Evolutionary conservation across 2,329 filamentous ascomycete genomes (phyloP), one percentile per base, ranked within the genome.

Genomic region (Fusarium brachygibbosum): DNA sequence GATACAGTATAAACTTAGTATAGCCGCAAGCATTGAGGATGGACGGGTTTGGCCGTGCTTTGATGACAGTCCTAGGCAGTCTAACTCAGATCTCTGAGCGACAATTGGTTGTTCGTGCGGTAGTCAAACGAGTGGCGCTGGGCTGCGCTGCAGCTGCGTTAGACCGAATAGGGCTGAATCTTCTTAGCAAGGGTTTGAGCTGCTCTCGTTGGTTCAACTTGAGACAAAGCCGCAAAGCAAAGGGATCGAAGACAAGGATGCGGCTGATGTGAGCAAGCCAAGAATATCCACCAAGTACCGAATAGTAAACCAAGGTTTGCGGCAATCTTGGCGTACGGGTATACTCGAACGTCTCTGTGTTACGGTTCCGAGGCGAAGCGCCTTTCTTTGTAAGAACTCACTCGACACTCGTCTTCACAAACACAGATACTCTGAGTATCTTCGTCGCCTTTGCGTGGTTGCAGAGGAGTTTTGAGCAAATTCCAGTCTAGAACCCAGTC

Each of bases 261-360:
- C 12, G 13, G 52, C 40, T 59, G 62, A 65, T 16, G 60, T 63
- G 60, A 63, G 60, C 48, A 63, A 28, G 37, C 58, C 32, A 56
- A 48, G 5, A 63, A 63, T 34, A 63, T 21, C 12, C 28, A 17
- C 28, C 28, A 13, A 45, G 28, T 31, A 19, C 41, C 32, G 32
- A 17, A 37, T n/a, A 9, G 17, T 37, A 37, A 37, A 37, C 9
- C 34, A 37, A n/a, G 16, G 34, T 37, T 37, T 25, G 23, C 23
- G 6, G 6, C 23, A 25, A 25, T 25, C 23, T 44, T 31, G 28
- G n/a, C 28, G 25, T 31, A 14, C n/a, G 17, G n/a, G 28, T 21
- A 45, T 31, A 37, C 17, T 9, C n/a, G 12, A 21, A 31, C n/a
- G 12, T 19, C n/a, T n/a, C 25, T 19, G n/a, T 14, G n/a, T 21